phyloP scores from a whole-genome alignment of 768 basidiomycete genomes.

The Tricholoma hemisulphureum region DNA sequence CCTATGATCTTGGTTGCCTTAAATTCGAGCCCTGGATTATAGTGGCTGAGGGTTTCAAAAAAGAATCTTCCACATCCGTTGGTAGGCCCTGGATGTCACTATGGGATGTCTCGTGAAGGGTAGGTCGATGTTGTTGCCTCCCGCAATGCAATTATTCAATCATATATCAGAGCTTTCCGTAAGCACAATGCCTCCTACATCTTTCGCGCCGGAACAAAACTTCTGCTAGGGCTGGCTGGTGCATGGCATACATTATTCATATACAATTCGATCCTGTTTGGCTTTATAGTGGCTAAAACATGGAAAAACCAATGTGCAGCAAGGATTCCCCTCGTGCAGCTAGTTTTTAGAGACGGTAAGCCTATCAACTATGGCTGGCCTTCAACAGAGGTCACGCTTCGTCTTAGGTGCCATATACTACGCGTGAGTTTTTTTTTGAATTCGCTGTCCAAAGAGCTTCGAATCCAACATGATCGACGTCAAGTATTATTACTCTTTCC shows the following conservation, averaged over 20 bases:
- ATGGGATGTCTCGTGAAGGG: background rate
- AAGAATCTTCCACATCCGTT: background rate
- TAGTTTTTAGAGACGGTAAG: background rate
- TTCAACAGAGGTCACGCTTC: no score
- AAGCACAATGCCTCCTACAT: background rate
- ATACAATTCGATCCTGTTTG: background rate
- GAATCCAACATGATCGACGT: constrained; percentile 6
- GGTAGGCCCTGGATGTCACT: background rate
- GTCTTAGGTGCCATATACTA: background rate
- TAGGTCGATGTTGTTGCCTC: background rate
- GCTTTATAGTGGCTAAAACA: background rate
- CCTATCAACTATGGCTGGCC: background rate
- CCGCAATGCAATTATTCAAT: background rate
- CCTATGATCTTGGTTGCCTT: background rate
- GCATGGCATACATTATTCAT: background rate
- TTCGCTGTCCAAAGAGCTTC: background rate
- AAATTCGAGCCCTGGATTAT: background rate
- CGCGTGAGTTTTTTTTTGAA: background rate
- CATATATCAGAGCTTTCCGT: constrained; percentile 4
- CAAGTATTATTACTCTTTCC: constrained; percentile 48
- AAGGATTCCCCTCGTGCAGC: background rate
- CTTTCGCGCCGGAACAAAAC: background rate
- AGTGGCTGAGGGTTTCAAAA: background rate
- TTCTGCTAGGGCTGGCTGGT: background rate
- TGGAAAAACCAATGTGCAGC: background rate